Base-by-base conservation (phyloP, 108 stramenopile species). In the Cyclotella baltica region DNA sequence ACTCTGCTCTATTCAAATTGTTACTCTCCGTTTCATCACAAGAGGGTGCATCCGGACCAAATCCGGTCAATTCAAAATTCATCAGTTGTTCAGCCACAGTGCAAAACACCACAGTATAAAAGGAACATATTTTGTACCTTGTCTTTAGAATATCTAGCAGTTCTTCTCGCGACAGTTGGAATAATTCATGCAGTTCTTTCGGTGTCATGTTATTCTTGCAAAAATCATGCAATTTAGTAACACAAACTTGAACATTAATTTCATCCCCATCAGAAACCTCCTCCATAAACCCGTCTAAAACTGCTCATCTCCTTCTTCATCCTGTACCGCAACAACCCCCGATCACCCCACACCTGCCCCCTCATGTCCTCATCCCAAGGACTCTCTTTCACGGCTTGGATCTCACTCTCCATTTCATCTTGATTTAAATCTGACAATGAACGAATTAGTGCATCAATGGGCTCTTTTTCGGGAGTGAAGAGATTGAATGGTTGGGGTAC, bases 281-380 rank as follows among this genome's bases (percentile, higher is more conserved):
- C 81, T 33, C 83, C 70, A 87, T 89, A 88, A 75, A 96, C 91
- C 5, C 37, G 43, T 20, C 72, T 56, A 78, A 92, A 96, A 1
- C 33, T 67, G 29, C 18, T 53, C 91, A 93, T 96, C 33, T 92
- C 88, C 72, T 70, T 75, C 75, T 96, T 96, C 84, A 93, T 85
- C 57, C 84, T 85, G 48, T 86, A 91, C 9, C 94, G 74, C 75
- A 97, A 77, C 62, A 87, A 74, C 27, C 93, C 81, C 29, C 94
- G 86, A 77, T 95, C 93, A 33, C 81, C 75, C 96, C 96, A 97
- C 23, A 97, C 87, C 70, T 91, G 81, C 67, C 93, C 93, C 56
- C 83, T 70, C 92, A 93, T 89, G 46, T 93, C 89, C 23, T 76
- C 69, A 2, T 92, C 93, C 94, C 93, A 96, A 0, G 93, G 93